phyloP scores from a whole-genome alignment of 225 moss, liverwort and hornwort genomes.

The Sphagnum tenellum region DNA sequence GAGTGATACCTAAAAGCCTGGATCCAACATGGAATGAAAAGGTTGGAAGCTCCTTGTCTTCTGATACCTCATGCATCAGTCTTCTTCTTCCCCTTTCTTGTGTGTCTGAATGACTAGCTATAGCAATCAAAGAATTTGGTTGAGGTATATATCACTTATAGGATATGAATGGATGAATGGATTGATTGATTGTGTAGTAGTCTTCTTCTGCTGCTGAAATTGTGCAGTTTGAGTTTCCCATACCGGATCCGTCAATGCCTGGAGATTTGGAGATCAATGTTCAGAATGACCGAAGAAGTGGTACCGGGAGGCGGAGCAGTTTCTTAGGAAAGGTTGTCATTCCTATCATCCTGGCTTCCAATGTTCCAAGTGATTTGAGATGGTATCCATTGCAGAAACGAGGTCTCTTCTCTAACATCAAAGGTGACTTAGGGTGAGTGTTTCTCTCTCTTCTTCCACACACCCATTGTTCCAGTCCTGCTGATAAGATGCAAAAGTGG shows the following conservation, averaged over 20 bases:
- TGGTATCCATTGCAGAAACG: constrained; percentile 84
- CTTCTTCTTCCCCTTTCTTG: background rate
- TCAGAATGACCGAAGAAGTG: constrained; percentile 70
- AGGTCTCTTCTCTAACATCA: constrained; percentile 77
- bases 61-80: no score
- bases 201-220: no score
- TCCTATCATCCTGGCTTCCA: constrained; percentile 25
- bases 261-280: constrained; percentile 70
- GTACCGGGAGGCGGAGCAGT: constrained; percentile 56
- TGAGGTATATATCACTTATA: no score
- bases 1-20: constrained; percentile 36
- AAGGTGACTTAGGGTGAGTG: constrained; percentile 90
- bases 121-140: no score
- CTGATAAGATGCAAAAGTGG: background rate
- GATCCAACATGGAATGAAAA: constrained; percentile 70
- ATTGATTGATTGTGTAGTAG: no score
- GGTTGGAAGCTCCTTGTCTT: constrained; percentile 14
- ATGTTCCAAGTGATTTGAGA: constrained; percentile 29
- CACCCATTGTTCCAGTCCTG: background rate
- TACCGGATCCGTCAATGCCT: constrained; percentile 28
- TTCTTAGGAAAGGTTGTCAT: constrained; percentile 70
- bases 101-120: no score
- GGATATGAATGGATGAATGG: no score
- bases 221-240: constrained; percentile 69
- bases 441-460: background rate